Evolutionary conservation across 2,329 filamentous ascomycete genomes (phyloP), one percentile per base, ranked within the genome.

Genomic region (Hysterium pulicare): DNA sequence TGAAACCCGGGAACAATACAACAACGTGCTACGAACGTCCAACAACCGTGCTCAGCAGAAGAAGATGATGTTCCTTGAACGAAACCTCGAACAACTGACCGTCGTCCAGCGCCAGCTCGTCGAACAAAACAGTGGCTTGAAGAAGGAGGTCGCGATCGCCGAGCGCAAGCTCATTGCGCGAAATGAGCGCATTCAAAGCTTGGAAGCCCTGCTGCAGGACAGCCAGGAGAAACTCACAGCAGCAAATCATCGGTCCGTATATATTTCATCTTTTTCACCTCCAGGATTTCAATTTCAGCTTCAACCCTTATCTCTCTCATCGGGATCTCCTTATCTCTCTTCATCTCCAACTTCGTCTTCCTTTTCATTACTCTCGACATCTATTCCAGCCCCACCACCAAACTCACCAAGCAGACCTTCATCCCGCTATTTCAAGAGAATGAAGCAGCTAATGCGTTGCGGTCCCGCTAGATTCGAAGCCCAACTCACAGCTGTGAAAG

Each of bases 1-100:
- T 63, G 90, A 96, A 75, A 96, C 93, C 1, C 83, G 93, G 42
- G 93, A 98, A 74, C 93, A 98, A 72, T 98, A 98, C 74, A 97
- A 98, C 76, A 96, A 95, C 59, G 93, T 98, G 47, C 79, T 98
- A 45, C 85, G 91, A 43, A 93, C 89, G 38, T 95, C 89, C 54
- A 98, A 98, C 76, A 97, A 95, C 76, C 86, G 93, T 46, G 91
- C 93, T 19, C 93, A 98, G 74, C 93, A 98, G 72, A 98, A 98
- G 86, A 98, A 98, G 81, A 97, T 98, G 87, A 94, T 93, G 13
- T 98, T 98, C 79, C 74, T 98, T 38, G 93, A 98, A 75, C 86
- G 93, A 63, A 98, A 98, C 66, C 82, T 98, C 31, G 93, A 98
- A 72, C 93, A 98, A 70, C 78, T 98, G 41, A 98, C 93, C 3